Evolutionary conservation across 495 filamentous ascomycete species (phyloP).

Genomic region (Hypoxylon trugodes): DNA sequence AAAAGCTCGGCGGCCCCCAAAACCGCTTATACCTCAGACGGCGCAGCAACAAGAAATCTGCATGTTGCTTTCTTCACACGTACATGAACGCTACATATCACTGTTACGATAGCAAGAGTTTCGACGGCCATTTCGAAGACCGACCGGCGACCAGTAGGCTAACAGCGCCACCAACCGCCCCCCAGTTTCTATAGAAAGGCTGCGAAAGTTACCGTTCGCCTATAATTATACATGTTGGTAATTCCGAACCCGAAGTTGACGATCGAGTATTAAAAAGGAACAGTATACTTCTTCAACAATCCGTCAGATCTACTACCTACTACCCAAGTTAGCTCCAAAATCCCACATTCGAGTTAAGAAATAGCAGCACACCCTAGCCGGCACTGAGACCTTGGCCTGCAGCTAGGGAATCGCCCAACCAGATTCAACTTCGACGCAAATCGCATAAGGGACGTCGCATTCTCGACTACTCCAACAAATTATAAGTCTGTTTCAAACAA

Average conservation of each 20-base stretch:
- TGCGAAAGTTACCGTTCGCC: not conserved
- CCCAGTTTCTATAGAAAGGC: conserved; percentile 19
- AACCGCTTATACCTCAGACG: conserved; percentile 30
- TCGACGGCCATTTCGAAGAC: not conserved
- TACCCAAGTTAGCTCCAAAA: conserved; percentile 1
- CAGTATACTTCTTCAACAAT: conserved; percentile 20
- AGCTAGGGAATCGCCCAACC: conserved; percentile 23
- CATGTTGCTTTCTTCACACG: conserved; percentile 18
- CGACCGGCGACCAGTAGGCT: conserved; percentile 13
- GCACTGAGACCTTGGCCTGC: conserved; percentile 28
- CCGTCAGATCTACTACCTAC: too few relatives aligned
- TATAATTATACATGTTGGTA: conserved; percentile 30
- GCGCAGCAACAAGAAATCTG: conserved; percentile 32
- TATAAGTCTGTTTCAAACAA: conserved; percentile 3
- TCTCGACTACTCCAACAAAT: conserved; percentile 15
- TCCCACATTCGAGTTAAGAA: conserved; percentile 8
- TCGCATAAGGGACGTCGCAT: conserved; percentile 20
- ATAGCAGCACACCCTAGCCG: conserved; percentile 7
- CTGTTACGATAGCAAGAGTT: conserved; percentile 21
- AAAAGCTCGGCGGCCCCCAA: conserved; percentile 23
- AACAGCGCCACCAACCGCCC: conserved; percentile 36
- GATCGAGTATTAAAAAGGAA: not conserved
- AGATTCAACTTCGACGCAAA: conserved; percentile 1
- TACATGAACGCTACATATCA: conserved; percentile 30
- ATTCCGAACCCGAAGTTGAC: not conserved